Base-by-base conservation (phyloP, 2,329 filamentous ascomycete genomes). In the Calonectria henricotiae region DNA sequence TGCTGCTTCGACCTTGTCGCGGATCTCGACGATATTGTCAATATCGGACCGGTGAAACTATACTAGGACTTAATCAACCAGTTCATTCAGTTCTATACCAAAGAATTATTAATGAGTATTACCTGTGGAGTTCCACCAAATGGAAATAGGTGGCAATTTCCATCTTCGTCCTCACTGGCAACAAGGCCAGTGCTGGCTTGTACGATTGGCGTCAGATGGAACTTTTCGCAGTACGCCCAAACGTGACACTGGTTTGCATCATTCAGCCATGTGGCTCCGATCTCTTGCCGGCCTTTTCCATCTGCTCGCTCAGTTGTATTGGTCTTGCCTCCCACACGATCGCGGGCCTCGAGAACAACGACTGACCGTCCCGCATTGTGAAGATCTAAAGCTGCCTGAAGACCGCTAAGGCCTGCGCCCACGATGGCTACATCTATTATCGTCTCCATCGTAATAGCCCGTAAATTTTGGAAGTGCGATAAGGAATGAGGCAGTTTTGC, bases 221-320 rank as follows among this genome's bases (percentile, higher is more conserved):
- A 62, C 30, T 51, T 66, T 35, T 66, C 8, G 12, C 51, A 58
- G 44, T 66, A 69, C 6, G 20, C 44, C 67, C 67, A 66, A 23
- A 69, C 55, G 13, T 62, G 44, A 12, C 64, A 70, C 47, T 70
- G 68, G 23, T 67, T 70, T 23, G 55, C 60, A 41, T 70, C 49
- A 27, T 70, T 67, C 9, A 70, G 41, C 68, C 68, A 70, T 15
- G 63, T 58, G 1, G 68, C 68, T 2, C 68, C 68, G 12, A 64
- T 11, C 17, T 70, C 68, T 8, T 67, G 60, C 1, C 32, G 23
- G 2, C 64, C 64, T 11, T 60, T 67, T 15, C 60, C 60, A 41
- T 67, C 65, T 5, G 41, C 32, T 8, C 64, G 47, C 15, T 54
- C 23, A 9, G 60, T 39, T 1, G 68, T 58, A 23, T 54, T 47